Base-by-base conservation (phyloP, 1,284 basidiomycete genomes). In the Mycosarcoma maydis region DNA sequence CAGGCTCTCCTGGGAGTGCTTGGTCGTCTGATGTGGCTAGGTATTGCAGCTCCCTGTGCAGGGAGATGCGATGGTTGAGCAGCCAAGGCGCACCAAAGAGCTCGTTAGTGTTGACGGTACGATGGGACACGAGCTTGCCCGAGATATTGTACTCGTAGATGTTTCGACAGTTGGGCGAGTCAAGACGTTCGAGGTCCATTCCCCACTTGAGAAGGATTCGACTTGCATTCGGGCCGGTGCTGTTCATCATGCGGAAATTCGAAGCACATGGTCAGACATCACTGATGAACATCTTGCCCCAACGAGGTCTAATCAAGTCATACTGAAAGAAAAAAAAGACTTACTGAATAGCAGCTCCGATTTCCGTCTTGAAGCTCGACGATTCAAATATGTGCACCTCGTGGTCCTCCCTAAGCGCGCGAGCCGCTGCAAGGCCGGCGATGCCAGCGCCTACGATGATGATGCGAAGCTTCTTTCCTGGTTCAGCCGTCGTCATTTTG, bases 51-150 rank as follows among this genome's bases (percentile, higher is more conserved):
- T 77, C 78, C 20, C 70, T 64, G 49, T 81, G 80, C 10, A 82
- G 58, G 34, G 78, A 78, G 9, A 74, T 71, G 19, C 80, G 80
- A 42, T 82, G 80, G 47, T 75, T 79, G 23, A 81, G 62, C 10
- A 78, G 64, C 78, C 76, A 75, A 4, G 66, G 57, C 1, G 68
- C 43, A 36, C 71, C 74, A 33, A 64, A 78, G 39, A 60, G 64
- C 29, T 57, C 53, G 42, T 30, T 34, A 2, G 30, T 54, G 53
- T 52, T 30, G 20, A 50, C 49, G 9, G 41, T 48, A 20, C 38
- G 45, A 13, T 53, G 54, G 32, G 17, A 22, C 14, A 50, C 36
- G 23, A 57, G 38, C 33, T 44, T 46, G 17, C 47, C 60, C 3
- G 33, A 17, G 34, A 30, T 29, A 11, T 39, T 38, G 26, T 56